Conservation (phyloP, 768 basidiomycete genomes). For the Lyophyllum semitale region DNA sequence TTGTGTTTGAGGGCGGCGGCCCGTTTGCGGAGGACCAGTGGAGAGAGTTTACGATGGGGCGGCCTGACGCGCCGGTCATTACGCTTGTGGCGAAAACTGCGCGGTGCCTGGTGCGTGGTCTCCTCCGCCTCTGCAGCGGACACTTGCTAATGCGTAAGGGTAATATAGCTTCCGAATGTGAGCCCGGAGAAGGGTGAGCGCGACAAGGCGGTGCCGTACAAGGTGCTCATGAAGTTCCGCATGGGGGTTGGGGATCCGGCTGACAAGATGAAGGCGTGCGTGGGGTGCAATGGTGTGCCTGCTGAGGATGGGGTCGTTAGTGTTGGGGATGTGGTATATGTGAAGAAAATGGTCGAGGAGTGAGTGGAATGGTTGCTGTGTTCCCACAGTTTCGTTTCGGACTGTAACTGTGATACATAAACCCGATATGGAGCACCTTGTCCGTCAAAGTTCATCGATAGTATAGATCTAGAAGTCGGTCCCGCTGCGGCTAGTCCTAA, state of each 20-base stretch:
- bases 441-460: too few species aligned
- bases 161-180: constrained; percentile 69
- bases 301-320: constrained; percentile 48
- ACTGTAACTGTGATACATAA: too few species aligned
- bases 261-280: constrained; percentile 53
- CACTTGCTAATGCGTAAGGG: background rate
- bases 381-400: too few species aligned
- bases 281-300: constrained; percentile 68
- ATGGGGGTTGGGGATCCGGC: constrained; percentile 55
- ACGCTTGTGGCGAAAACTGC: constrained; percentile 68
- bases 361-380: too few species aligned
- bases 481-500: background rate
- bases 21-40: constrained; percentile 76
- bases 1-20: constrained; percentile 65
- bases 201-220: constrained; percentile 75
- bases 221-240: constrained; percentile 74
- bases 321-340: constrained; percentile 63
- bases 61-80: constrained; percentile 41
- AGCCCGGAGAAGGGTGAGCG: constrained; percentile 62
- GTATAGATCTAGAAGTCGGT: background rate
- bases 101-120: constrained; percentile 64
- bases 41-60: constrained; percentile 59
- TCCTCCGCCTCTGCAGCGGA: background rate
- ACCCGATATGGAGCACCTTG: too few species aligned
- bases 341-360: constrained; percentile 37